Evolutionary conservation across 169 alveolate genomes (phyloP).

Genomic region (Plasmodium sp.): DNA sequence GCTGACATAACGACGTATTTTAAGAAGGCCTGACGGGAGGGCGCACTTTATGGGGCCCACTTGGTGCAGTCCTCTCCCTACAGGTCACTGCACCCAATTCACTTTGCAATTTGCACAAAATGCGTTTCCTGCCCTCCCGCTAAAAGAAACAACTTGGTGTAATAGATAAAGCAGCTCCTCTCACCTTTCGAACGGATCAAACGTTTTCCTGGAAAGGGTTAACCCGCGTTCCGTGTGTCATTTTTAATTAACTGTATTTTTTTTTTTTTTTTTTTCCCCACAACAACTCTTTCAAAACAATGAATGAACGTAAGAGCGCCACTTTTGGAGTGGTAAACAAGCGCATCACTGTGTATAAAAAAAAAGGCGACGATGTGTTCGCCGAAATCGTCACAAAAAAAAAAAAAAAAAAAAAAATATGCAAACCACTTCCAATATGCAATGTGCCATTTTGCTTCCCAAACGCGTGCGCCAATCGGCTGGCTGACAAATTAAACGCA

Average conservation of each 20-base stretch:
- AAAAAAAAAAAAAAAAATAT: not conserved
- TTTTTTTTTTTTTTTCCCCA: not conserved
- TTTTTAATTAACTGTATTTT: not conserved
- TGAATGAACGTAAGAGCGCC: not conserved
- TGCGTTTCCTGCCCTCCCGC: not conserved
- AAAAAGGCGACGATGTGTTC: not conserved
- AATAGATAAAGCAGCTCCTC: not conserved
- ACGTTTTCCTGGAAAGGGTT: not conserved
- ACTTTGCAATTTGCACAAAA: not conserved
- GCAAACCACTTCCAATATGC: not conserved
- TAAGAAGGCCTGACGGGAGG: constrained; percentile 7
- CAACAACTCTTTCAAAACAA: not conserved
- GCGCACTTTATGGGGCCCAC: not conserved
- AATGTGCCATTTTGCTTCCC: not conserved
- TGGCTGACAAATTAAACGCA: not conserved
- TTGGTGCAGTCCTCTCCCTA: not conserved
- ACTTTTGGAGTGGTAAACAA: not conserved
- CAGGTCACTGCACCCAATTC: not conserved
- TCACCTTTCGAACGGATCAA: not conserved
- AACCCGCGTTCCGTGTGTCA: not conserved
- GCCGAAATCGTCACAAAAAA: not conserved
- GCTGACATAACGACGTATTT: constrained; percentile 66
- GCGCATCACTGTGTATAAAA: not conserved
- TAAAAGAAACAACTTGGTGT: not conserved
- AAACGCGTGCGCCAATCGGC: not conserved